These are phyloP conservation scores for Juglanconis juglandina DNA, from an alignment of 2,329 filamentous ascomycete species.

Conservation along the genomic window DNA sequence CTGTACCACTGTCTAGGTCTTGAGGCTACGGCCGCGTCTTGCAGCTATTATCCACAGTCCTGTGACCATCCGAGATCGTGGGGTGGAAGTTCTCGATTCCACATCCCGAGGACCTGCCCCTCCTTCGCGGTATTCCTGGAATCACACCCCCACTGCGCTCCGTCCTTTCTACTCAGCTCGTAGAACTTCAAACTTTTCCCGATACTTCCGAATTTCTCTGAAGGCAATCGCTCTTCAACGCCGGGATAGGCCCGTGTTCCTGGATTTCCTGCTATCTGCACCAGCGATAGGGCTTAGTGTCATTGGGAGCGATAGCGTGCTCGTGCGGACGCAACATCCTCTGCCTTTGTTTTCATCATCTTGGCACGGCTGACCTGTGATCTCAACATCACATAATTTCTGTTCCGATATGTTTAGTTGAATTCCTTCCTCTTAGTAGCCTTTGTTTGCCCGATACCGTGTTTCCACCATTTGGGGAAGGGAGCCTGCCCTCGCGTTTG, in stretches of 20 bases:
- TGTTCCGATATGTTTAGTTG: neutral
- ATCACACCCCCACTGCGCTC: neutral
- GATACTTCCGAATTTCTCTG: too few species aligned
- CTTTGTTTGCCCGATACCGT: neutral
- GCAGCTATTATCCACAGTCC: neutral
- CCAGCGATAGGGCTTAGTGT: too few species aligned
- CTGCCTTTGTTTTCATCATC: neutral
- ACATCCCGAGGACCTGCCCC: neutral
- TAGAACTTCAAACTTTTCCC: neutral
- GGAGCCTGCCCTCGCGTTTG: conserved; percentile 3
- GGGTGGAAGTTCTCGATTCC: neutral
- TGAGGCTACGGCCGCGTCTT: neutral
- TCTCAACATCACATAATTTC: neutral
- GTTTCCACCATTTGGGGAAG: conserved; percentile 3
- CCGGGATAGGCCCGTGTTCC: neutral
- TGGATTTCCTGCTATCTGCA: neutral
- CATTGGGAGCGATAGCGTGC: neutral
- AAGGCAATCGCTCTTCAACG: neutral
- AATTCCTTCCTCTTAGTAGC: neutral
- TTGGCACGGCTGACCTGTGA: conserved; percentile 2
- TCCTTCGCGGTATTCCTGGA: neutral
- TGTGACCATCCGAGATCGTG: neutral
- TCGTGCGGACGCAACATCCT: neutral
- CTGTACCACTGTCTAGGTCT: neutral
- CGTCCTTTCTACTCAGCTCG: neutral